Evolutionary conservation across 345 rosid species (phyloP).

Genomic region (Durio zibethinus): DNA sequence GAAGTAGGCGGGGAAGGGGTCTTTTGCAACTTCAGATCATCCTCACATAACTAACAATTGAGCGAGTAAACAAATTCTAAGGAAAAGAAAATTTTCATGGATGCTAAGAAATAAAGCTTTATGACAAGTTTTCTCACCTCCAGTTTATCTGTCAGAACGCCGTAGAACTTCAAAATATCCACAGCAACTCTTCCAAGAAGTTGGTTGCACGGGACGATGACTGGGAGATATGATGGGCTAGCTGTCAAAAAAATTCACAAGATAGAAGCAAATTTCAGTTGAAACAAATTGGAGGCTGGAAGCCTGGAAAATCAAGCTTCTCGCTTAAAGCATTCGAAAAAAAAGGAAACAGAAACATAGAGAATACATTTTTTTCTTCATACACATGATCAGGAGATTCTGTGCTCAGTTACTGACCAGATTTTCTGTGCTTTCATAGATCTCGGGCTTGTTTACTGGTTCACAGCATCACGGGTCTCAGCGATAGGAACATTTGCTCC

Average conservation of each 20-base stretch:
- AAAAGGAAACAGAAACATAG: not conserved
- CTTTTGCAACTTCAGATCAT: not conserved
- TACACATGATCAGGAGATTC: not conserved
- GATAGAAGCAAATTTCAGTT: not conserved
- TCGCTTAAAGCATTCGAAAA: not conserved
- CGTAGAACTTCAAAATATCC: constrained; percentile 61
- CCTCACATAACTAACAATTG: not conserved
- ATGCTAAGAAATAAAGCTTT: not conserved
- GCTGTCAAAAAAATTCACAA: constrained; percentile 27
- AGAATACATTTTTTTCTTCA: not conserved
- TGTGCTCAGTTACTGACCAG: constrained; percentile 32
- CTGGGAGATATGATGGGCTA: constrained; percentile 35
- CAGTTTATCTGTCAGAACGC: constrained; percentile 28
- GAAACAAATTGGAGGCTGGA: not conserved
- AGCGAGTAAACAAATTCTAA: not conserved
- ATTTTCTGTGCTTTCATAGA: constrained; percentile 29
- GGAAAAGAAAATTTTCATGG: not conserved
- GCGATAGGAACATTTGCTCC: constrained; percentile 3
- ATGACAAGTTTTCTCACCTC: constrained; percentile 10
- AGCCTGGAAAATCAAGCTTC: not conserved
- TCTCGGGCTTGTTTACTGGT: not conserved
- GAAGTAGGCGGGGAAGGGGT: not conserved
- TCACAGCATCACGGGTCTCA: constrained; percentile 10
- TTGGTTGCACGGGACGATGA: constrained; percentile 22
- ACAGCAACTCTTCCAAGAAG: constrained; percentile 77